Conservation (phyloP, 805 yeast species). For the Candida vartiovaarae region DNA sequence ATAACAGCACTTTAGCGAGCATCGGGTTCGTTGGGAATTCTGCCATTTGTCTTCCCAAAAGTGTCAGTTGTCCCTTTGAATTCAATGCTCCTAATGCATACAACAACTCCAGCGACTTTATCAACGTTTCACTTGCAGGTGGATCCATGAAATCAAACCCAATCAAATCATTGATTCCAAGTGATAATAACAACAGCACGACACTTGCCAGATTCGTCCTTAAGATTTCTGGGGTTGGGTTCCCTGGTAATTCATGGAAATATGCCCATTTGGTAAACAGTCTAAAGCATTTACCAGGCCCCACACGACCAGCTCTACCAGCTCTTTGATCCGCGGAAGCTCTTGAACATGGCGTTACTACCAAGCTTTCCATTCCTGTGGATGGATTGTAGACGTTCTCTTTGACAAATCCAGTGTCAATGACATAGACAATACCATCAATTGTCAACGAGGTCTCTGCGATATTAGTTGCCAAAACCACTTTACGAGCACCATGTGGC, state of each 20-base stretch:
- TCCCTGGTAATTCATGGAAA: slow-evolving; percentile 64
- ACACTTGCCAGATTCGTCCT: slow-evolving; percentile 75
- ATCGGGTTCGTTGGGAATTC: slow-evolving; percentile 91
- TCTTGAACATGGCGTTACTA: slow-evolving; percentile 82
- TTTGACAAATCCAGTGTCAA: slow-evolving; percentile 93
- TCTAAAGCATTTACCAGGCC: slow-evolving; percentile 93
- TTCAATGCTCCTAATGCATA: slow-evolving; percentile 85
- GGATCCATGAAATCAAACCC: slow-evolving; percentile 88
- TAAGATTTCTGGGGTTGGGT: slow-evolving; percentile 89
- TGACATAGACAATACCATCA: slow-evolving; percentile 90
- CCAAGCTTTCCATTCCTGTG: slow-evolving; percentile 82
- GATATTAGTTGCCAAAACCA: slow-evolving; percentile 90
- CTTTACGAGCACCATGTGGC: slow-evolving; percentile 71
- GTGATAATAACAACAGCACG: slow-evolving; percentile 65
- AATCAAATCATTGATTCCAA: slow-evolving; percentile 79
- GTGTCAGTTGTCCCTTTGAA: slow-evolving; percentile 69
- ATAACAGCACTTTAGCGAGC: slow-evolving; percentile 67
- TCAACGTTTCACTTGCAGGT: slow-evolving; percentile 68
- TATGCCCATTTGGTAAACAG: slow-evolving; percentile 81
- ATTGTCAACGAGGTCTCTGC: slow-evolving; percentile 97
- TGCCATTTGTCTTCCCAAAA: slow-evolving; percentile 78
- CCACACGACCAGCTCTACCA: slow-evolving; percentile 97
- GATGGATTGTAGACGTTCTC: slow-evolving; percentile 84
- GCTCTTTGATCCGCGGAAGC: slow-evolving; percentile 97
- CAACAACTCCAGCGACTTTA: slow-evolving; percentile 72